These are phyloP conservation scores for Ocimum tenuiflorum DNA, from an alignment of 257 asterid species.

Conservation along the genomic window DNA sequence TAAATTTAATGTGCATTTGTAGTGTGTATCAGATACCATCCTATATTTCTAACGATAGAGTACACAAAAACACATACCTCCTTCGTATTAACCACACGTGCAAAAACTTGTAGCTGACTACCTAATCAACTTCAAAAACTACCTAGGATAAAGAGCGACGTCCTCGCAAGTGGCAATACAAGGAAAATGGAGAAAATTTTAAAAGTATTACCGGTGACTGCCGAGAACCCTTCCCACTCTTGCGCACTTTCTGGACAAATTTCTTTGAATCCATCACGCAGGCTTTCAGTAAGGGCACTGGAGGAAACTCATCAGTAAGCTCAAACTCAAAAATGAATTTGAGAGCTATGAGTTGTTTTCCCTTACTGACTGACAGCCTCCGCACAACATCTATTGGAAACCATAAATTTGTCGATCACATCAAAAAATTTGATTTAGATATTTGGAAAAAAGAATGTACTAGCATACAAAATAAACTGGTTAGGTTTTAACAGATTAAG, in stretches of 20 bases:
- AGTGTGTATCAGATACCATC: background rate
- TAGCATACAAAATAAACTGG: conserved; percentile 1
- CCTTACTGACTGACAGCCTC: conserved; percentile 47
- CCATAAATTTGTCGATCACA: conserved; percentile 11
- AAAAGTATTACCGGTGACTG: conserved; percentile 34
- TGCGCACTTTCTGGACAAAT: conserved; percentile 34
- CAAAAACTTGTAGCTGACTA: background rate
- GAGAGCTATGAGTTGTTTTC: conserved; percentile 50
- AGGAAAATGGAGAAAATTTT: background rate
- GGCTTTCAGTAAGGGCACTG: conserved; percentile 49
- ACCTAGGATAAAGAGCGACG: background rate
- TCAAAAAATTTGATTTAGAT: conserved; percentile 3
- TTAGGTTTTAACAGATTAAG: background rate
- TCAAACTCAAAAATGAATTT: conserved; percentile 53
- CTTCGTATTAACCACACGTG: background rate
- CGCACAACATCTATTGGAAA: conserved; percentile 38
- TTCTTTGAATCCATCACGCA: conserved; percentile 37
- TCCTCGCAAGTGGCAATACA: background rate
- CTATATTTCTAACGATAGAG: background rate
- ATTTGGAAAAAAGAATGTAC: background rate
- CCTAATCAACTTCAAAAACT: too few species aligned
- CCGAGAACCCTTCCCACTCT: conserved; percentile 39
- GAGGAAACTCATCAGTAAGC: conserved; percentile 52
- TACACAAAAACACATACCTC: background rate
- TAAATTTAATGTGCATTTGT: background rate